Conservation (phyloP, 148 eudicot genomes). For the Selenicereus undatus region DNA sequence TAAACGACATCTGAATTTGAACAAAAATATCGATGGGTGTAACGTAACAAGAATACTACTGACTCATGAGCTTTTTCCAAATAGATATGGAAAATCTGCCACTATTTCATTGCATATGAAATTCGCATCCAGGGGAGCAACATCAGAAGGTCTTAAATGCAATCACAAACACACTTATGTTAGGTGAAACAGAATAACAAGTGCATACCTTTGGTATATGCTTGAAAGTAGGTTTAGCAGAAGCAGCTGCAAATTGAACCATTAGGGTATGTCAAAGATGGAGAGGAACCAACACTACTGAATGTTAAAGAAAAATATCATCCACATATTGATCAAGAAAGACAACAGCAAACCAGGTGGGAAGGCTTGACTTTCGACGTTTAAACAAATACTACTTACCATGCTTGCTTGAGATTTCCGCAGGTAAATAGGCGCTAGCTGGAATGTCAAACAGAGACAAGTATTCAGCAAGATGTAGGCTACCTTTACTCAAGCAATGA, state of each 20-base stretch:
- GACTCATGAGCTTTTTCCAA: background rate
- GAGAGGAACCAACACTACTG: background rate
- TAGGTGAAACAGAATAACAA: background rate
- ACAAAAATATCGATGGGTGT: no score
- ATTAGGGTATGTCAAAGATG: constrained; percentile 7
- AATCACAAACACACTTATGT: background rate
- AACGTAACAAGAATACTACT: background rate
- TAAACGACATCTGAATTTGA: background rate
- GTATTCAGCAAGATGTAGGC: constrained; percentile 16
- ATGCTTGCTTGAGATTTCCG: constrained; percentile 46
- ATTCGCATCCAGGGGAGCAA: background rate
- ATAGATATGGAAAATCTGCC: background rate
- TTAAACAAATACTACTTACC: constrained; percentile 39
- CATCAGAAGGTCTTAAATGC: constrained; percentile 1
- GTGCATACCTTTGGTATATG: constrained; percentile 81
- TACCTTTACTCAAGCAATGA: background rate
- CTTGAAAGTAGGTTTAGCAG: constrained; percentile 68
- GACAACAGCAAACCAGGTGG: constrained; percentile 9
- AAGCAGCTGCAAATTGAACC: constrained; percentile 41
- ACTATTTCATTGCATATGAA: background rate
- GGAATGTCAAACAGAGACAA: constrained; percentile 30
- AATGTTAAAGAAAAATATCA: background rate
- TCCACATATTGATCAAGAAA: constrained; percentile 5
- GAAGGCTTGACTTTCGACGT: background rate
- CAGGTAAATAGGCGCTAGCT: constrained; percentile 96